Evolutionary conservation across 495 filamentous ascomycete genomes (phyloP), one percentile per base, ranked within the genome.

Genomic region (Xylaria scruposa): DNA sequence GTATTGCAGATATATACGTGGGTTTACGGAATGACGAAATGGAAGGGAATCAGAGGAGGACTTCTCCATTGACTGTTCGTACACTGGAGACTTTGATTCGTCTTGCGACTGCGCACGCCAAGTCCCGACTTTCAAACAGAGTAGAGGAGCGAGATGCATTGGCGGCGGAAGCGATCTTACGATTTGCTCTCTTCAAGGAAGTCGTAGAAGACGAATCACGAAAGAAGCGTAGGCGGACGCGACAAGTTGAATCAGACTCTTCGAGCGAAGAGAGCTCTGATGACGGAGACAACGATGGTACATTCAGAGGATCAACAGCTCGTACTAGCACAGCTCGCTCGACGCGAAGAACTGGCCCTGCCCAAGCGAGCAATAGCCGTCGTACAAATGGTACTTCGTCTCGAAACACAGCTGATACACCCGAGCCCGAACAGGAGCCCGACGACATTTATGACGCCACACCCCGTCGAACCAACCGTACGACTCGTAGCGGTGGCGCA

Each of bases 101-200:
- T 90, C 86, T 99, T 2, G 91, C 97, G 15, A 98, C 96, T 9
- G 96, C 96, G 9, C 96, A 99, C 76, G 97, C 96, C 64, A 99
- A 99, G 83, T 88, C 95, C 12, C 89, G 96, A 6, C 87, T 99
- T 10, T 97, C 94, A 15, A 95, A 91, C 75, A 86, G 93, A n/a
- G 96, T 99, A 1, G 96, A 98, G 59, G 91, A 97, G 78, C 90
- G 91, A 64, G 96, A 99, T 81, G 95, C 95, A 7, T 84, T 93
- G 62, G 90, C 93, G 63, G 96, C 96, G 13, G 95, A 99, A 78
- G 85, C 89, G 21, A 97, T 99, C 75, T 84, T 99, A 47, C 89
- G 96, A 33, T 99, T 97, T 78, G 96, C 96, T 21, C 89, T 99
- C 68, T 99, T 98, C 88, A 99, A 99, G 80, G 96, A 99, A 83